These are phyloP conservation scores for Phyllosticta capitalensis DNA, from an alignment of 2,329 filamentous ascomycete species.

Conservation along the genomic window DNA sequence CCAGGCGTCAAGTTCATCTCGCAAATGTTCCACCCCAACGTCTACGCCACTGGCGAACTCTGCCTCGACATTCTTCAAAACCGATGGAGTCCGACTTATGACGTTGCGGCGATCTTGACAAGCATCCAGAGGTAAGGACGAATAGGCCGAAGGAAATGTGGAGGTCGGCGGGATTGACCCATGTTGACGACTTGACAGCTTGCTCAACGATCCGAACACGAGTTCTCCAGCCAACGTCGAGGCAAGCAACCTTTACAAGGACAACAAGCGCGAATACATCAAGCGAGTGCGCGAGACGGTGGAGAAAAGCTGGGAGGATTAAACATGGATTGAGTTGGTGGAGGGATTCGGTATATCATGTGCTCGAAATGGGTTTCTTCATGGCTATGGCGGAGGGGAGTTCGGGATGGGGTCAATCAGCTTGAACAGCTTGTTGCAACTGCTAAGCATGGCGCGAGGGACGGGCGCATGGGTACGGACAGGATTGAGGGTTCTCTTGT, in stretches of 20 bases:
- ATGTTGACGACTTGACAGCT: constrained; percentile 41
- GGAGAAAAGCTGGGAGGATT: constrained; percentile 99
- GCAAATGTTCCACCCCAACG: constrained; percentile 98
- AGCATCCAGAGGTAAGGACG: constrained; percentile 79
- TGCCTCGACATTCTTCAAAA: constrained; percentile 97
- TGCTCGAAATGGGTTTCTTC: background rate
- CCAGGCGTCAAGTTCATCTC: constrained; percentile 97
- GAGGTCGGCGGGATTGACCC: background rate
- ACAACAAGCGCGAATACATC: constrained; percentile 91
- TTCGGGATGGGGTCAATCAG: background rate
- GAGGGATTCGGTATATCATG: background rate
- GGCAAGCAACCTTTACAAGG: constrained; percentile 95
- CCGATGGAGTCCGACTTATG: constrained; percentile 96
- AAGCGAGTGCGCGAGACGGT: constrained; percentile 94
- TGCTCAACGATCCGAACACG: constrained; percentile 98
- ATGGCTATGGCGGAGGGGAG: background rate
- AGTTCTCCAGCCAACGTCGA: constrained; percentile 96
- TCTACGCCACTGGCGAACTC: constrained; percentile 92
- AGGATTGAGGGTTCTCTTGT: background rate
- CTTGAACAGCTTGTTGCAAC: background rate
- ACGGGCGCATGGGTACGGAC: constrained; percentile 7
- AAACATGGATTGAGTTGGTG: constrained; percentile 8
- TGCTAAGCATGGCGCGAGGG: constrained; percentile 8
- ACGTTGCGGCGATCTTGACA: constrained; percentile 92
- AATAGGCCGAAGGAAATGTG: background rate